These are phyloP conservation scores for Colletotrichum eleusines DNA, from an alignment of 2,329 filamentous ascomycete species.

Conservation along the genomic window DNA sequence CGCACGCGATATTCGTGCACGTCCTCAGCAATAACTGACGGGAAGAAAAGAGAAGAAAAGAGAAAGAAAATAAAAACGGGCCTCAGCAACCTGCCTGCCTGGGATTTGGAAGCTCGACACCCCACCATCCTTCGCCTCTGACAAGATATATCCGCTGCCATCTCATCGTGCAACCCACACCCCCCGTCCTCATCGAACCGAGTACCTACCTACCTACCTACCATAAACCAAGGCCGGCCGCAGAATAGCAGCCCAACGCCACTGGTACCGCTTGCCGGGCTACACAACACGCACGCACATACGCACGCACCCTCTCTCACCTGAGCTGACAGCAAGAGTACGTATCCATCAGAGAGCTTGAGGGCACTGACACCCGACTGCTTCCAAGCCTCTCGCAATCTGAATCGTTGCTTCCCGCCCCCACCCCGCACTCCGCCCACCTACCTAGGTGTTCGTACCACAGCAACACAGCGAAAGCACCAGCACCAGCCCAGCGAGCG, in stretches of 20 bases:
- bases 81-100: neutral
- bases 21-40: constrained; percentile 21
- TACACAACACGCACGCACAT: neutral
- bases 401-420: constrained; percentile 28
- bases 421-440: constrained; percentile 37
- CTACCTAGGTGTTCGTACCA: constrained; percentile 27
- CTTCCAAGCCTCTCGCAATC: constrained; percentile 24
- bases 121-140: neutral
- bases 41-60: too few relatives aligned
- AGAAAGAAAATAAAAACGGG: neutral
- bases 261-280: constrained; percentile 21
- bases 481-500: constrained; percentile 10
- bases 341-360: constrained; percentile 20
- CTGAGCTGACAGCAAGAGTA: constrained; percentile 22
- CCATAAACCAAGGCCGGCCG: constrained; percentile 13
- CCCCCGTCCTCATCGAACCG: constrained; percentile 3
- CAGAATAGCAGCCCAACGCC: constrained; percentile 34
- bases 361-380: constrained; percentile 31
- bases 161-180: neutral
- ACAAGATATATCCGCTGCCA: neutral
- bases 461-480: constrained; percentile 34
- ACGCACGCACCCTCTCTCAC: constrained; percentile 1
- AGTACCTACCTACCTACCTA: neutral
- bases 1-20: constrained; percentile 13
- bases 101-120: neutral